phyloP scores from a whole-genome alignment of 1,284 basidiomycete species.

The Rhodotorula sp. region DNA sequence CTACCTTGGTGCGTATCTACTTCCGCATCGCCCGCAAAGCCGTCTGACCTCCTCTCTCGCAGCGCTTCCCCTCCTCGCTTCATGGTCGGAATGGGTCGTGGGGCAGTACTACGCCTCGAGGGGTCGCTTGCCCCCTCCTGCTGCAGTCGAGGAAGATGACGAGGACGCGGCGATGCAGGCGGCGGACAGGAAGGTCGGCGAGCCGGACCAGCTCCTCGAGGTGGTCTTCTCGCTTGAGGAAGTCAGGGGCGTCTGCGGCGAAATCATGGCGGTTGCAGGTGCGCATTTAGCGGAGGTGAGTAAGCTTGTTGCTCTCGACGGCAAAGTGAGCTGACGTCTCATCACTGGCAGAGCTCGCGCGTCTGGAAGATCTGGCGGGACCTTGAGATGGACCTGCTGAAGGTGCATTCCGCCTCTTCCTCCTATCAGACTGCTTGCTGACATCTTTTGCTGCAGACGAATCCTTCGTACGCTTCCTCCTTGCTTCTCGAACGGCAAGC shows the following conservation, averaged over 20 bases:
- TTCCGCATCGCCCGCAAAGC: background rate
- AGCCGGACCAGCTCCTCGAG: slow-evolving; percentile 33
- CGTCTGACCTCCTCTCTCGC: background rate
- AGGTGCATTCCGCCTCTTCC: slow-evolving; percentile 46
- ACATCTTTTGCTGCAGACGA: background rate
- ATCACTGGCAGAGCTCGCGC: slow-evolving; percentile 59
- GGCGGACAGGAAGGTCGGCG: slow-evolving; percentile 25
- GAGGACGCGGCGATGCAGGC: slow-evolving; percentile 27
- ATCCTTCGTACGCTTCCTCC: background rate
- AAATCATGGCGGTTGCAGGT: slow-evolving; percentile 14
- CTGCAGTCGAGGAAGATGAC: slow-evolving; percentile 6
- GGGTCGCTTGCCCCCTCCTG: slow-evolving; percentile 24
- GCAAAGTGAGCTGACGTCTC: too few species aligned
- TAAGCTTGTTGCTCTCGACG: background rate
- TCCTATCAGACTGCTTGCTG: too few species aligned
- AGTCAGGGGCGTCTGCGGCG: slow-evolving; percentile 13
- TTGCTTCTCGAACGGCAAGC: too few species aligned
- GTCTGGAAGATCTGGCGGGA: slow-evolving; percentile 71
- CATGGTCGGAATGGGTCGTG: slow-evolving; percentile 33
- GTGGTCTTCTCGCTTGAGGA: slow-evolving; percentile 34
- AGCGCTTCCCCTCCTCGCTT: slow-evolving; percentile 35
- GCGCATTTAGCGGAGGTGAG: slow-evolving; percentile 25
- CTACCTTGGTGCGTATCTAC: slow-evolving; percentile 27
- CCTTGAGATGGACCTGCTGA: slow-evolving; percentile 68
- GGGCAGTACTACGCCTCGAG: slow-evolving; percentile 30